Evolutionary conservation across 2,329 filamentous ascomycete genomes (phyloP).

Genomic region (Pseudopithomyces chartarum): DNA sequence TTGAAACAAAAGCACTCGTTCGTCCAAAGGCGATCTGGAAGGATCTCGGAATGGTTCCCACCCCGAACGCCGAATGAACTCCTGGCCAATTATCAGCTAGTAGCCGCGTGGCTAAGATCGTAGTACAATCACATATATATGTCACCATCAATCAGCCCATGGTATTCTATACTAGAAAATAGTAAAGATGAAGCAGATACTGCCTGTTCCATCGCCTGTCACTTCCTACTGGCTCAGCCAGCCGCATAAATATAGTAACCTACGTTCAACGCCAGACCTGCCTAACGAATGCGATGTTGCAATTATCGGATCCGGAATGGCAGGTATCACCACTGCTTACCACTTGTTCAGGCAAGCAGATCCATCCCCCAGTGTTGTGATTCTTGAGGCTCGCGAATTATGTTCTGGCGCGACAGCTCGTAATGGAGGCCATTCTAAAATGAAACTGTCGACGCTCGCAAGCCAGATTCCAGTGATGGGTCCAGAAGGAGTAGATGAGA

Average conservation of each 20-base stretch:
- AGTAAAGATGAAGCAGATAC: conserved; percentile 14
- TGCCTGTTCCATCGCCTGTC: conserved; percentile 39
- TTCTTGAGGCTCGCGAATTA: conserved; percentile 29
- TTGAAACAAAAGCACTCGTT: too few species aligned
- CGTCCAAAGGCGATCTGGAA: too few species aligned
- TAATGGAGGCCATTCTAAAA: conserved; percentile 51
- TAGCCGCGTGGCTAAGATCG: not conserved
- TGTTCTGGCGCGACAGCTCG: conserved; percentile 32
- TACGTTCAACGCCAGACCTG: conserved; percentile 34
- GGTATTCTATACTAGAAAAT: too few species aligned
- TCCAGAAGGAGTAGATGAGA: conserved; percentile 9
- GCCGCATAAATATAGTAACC: conserved; percentile 31
- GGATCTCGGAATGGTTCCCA: not conserved
- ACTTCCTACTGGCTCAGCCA: conserved; percentile 45
- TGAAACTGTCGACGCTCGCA: conserved; percentile 49
- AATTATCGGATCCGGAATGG: conserved; percentile 43
- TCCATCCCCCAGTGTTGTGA: conserved; percentile 16
- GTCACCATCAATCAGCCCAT: too few species aligned
- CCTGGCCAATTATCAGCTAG: not conserved
- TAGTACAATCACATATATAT: not conserved
- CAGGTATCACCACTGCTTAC: conserved; percentile 38
- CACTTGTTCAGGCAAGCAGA: conserved; percentile 26
- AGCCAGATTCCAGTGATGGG: conserved; percentile 10
- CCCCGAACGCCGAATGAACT: conserved; percentile 6
- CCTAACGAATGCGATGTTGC: conserved; percentile 34